phyloP scores from a whole-genome alignment of 78 protist genomes.

The Isochrysis galbana region DNA sequence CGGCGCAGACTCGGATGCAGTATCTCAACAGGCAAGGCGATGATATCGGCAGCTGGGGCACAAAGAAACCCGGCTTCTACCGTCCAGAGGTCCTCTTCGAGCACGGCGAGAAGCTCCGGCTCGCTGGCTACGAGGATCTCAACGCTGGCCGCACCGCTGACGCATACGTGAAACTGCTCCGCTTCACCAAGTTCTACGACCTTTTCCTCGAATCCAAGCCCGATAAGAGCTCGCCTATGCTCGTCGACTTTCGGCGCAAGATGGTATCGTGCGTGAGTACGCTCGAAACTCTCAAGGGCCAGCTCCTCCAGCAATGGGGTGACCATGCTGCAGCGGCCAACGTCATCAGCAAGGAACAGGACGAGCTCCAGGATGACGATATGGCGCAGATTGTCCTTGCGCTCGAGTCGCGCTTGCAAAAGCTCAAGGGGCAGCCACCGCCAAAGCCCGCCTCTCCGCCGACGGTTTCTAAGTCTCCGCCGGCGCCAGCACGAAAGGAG shows the following conservation, averaged over 20 bases:
- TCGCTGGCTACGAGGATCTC: not conserved
- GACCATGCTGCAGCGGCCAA: no score
- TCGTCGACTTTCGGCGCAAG: not conserved
- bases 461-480: no score
- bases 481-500: no score
- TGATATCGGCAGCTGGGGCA: not conserved
- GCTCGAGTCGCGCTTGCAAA: no score
- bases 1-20: no score
- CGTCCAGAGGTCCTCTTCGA: not conserved
- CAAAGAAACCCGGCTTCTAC: not conserved
- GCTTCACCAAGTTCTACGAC: constrained; percentile 4
- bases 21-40: not conserved
- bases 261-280: not conserved
- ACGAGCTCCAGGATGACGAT: no score
- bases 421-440: no score
- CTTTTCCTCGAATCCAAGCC: not conserved
- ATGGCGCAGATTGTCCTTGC: no score
- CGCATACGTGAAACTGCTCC: not conserved
- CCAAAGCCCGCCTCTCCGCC: no score
- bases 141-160: not conserved
- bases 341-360: no score
- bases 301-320: no score
- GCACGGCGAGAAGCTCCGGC: not conserved
- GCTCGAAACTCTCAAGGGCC: not conserved
- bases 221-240: not conserved